phyloP scores from a whole-genome alignment of 148 eudicot genomes.

The Gaultheria prostrata region DNA sequence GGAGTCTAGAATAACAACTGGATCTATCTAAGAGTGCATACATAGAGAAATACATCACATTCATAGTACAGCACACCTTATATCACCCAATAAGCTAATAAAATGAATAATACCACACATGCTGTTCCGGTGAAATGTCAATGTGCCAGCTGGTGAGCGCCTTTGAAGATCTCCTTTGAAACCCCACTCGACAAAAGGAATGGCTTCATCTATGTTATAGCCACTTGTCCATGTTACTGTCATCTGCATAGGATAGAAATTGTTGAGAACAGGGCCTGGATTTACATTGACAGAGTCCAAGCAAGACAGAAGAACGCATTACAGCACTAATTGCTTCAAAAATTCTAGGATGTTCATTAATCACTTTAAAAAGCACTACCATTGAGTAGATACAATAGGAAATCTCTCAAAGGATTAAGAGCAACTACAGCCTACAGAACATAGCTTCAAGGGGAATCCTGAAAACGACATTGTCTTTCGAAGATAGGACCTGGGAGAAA shows the following conservation, averaged over 20 bases:
- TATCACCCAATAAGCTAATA: background rate
- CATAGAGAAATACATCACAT: background rate
- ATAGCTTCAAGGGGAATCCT: background rate
- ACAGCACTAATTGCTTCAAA: background rate
- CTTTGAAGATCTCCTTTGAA: slow-evolving; percentile 23
- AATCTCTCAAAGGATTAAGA: background rate
- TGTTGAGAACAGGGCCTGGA: background rate
- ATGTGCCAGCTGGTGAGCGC: slow-evolving; percentile 59
- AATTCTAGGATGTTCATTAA: background rate
- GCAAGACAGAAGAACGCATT: background rate
- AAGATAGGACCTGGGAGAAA: background rate
- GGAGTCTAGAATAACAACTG: background rate
- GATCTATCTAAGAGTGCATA: background rate
- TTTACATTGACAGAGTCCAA: background rate
- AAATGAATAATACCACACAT: slow-evolving; percentile 50
- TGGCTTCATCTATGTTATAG: slow-evolving; percentile 55
- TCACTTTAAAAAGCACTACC: background rate
- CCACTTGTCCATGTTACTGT: slow-evolving; percentile 79
- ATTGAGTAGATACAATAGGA: background rate
- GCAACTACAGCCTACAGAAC: background rate
- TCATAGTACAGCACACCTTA: background rate
- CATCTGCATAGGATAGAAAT: slow-evolving; percentile 33
- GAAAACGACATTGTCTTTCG: background rate
- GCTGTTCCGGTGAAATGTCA: slow-evolving; percentile 48
- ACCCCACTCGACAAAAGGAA: slow-evolving; percentile 63